Evolutionary conservation across 192 early-diverging fungal species (phyloP).

Genomic region (Podila verticillata): DNA sequence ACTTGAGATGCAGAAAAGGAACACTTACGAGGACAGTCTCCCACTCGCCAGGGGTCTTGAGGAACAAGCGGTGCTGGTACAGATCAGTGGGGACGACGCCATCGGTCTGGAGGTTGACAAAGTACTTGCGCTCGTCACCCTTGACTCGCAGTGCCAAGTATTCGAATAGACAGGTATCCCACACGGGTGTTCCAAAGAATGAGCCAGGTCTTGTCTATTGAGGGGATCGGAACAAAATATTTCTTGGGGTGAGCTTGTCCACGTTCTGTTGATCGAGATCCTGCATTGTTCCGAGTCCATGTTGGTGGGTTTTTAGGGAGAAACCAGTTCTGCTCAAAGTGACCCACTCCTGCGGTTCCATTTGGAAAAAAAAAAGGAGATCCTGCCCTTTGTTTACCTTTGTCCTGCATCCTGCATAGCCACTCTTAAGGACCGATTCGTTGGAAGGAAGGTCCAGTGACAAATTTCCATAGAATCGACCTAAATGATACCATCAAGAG

Average conservation of each 20-base stretch:
- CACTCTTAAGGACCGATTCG: constrained; percentile 73
- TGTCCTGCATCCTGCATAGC: constrained; percentile 92
- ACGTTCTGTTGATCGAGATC: background rate
- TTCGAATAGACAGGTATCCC: constrained; percentile 87
- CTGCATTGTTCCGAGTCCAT: background rate
- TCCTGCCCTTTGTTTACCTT: constrained; percentile 55
- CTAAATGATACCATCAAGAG: constrained; percentile 10
- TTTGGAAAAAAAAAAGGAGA: too few relatives aligned
- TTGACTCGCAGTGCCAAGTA: constrained; percentile 84
- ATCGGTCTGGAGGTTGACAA: constrained; percentile 94
- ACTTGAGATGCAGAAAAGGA: background rate
- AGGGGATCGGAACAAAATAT: too few relatives aligned
- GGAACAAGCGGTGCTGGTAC: constrained; percentile 93
- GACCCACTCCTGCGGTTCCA: too few relatives aligned
- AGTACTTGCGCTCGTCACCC: constrained; percentile 87
- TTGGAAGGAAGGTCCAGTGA: constrained; percentile 82
- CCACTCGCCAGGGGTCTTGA: constrained; percentile 90
- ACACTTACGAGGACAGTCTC: constrained; percentile 82
- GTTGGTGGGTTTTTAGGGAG: too few relatives aligned
- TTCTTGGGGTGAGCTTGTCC: too few relatives aligned
- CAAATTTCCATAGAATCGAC: constrained; percentile 83
- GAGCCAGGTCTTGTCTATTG: constrained; percentile 66
- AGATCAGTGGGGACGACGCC: constrained; percentile 84
- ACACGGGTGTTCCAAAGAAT: constrained; percentile 79
- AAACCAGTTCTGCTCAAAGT: too few relatives aligned